Conservation (phyloP, 176 grass and related monocot genomes). For the Eleusine coracana region DNA sequence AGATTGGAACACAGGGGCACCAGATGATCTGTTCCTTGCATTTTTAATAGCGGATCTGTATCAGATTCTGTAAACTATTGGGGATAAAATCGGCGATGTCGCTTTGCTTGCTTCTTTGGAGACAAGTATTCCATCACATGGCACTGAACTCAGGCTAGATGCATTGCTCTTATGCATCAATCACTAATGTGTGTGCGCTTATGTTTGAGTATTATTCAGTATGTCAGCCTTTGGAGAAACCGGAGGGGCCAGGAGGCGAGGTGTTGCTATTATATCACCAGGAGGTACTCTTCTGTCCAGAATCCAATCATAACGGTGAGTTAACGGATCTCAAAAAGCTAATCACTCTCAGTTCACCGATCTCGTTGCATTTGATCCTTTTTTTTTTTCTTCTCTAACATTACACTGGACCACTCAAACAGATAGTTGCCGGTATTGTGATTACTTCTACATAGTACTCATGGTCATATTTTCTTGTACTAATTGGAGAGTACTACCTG, state of each 20-base stretch:
- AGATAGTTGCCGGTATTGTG: neutral
- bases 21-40: conserved; percentile 28
- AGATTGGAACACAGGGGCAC: conserved; percentile 29
- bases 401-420: neutral
- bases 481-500: neutral
- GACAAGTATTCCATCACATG: conserved; percentile 62
- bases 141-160: conserved; percentile 38
- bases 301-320: conserved; percentile 56
- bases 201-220: conserved; percentile 49
- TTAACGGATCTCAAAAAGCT: conserved; percentile 41
- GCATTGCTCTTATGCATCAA: conserved; percentile 35
- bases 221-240: conserved; percentile 60
- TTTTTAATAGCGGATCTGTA: conserved; percentile 53
- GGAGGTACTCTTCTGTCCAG: conserved; percentile 16
- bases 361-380: neutral
- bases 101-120: conserved; percentile 65
- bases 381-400: conserved; percentile 17
- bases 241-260: conserved; percentile 42
- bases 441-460: neutral
- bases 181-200: conserved; percentile 32
- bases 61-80: conserved; percentile 51
- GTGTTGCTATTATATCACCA: conserved; percentile 26
- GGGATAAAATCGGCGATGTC: conserved; percentile 52
- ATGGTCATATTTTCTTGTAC: neutral
- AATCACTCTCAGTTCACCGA: neutral